Base-by-base conservation (phyloP, 148 eudicot genomes). In the Persicaria tinctoria region DNA sequence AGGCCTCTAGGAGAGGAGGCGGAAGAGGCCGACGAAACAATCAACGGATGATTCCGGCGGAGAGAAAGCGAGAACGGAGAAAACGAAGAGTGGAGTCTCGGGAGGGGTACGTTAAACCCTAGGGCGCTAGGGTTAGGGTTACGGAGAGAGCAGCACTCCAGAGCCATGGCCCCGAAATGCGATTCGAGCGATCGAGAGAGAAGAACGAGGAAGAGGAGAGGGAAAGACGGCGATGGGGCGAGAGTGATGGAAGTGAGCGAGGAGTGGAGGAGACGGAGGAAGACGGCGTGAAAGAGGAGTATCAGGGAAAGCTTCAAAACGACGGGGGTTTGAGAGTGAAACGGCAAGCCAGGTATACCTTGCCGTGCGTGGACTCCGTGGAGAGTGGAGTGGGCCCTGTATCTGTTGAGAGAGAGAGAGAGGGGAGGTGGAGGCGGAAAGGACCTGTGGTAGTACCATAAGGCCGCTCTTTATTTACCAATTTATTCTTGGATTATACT, bases 51-150 rank as follows among this genome's bases (percentile, higher is more conserved):
- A 71, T n/a, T 76, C 50, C 62, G 82, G 54, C 76, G 82, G 51
- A 75, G 77, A 4, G 78, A 32, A 0, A 79, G 73, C 1, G 76
- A n/a, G 4, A 76, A 38, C n/a, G 73, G 76, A 45, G 53, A 62
- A 0, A 79, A 60, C 3, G 84, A 70, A 79, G 74, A 68, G 1
- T 59, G 86, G 66, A 79, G 18, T 60, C 73, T 56, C 60, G 54
- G 80, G 11, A 74, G 73, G n/a, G 81, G 78, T 69, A 75, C 64
- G 46, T 41, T 66, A 7, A 32, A 32, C 41, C 13, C 8, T 11
- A 54, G 47, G n/a, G 76, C 51, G 71, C 53, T 83, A 80, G 83
- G 85, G 75, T 84, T 87, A 84, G 87, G 80, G 85, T 79, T 87
- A 62, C 79, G 8, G 48, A 77, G 74, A 5, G 75, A 57, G 68